Evolutionary conservation across 495 filamentous ascomycete species (phyloP).

Genomic region (Xylaria cubensis): DNA sequence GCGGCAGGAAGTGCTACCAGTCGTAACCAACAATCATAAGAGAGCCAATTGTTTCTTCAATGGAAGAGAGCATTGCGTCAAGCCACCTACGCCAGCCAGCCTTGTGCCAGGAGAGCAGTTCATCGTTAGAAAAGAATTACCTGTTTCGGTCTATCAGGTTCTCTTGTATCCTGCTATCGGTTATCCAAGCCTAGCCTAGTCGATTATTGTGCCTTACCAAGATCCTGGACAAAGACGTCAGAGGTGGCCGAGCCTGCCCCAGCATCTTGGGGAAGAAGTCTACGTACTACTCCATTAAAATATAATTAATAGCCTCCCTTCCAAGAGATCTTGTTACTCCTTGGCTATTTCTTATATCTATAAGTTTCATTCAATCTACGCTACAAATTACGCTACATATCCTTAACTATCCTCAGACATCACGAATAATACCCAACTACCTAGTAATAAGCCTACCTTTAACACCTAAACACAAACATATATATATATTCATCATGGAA

Average conservation of each 20-base stretch:
- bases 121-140: not conserved
- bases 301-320: constrained; percentile 14
- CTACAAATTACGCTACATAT: not conserved
- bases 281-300: not conserved
- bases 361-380: not conserved
- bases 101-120: not conserved
- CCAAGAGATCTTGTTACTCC: not conserved
- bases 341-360: not conserved
- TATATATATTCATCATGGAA: constrained; percentile 51
- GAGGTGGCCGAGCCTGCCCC: constrained; percentile 7
- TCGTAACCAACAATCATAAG: not conserved
- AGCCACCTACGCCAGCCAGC: constrained; percentile 6
- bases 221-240: constrained; percentile 23
- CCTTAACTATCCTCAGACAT: not conserved
- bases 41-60: constrained; percentile 3
- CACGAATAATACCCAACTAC: not conserved
- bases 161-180: not conserved
- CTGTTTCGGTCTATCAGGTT: not conserved
- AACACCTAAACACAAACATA: not conserved
- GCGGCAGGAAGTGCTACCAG: not conserved
- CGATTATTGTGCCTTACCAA: not conserved
- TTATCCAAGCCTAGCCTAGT: constrained; percentile 14
- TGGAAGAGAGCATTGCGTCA: constrained; percentile 22
- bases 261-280: not conserved
- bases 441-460: not conserved